phyloP scores from a whole-genome alignment of 2,329 filamentous ascomycete genomes.

The Colletotrichum navitas region DNA sequence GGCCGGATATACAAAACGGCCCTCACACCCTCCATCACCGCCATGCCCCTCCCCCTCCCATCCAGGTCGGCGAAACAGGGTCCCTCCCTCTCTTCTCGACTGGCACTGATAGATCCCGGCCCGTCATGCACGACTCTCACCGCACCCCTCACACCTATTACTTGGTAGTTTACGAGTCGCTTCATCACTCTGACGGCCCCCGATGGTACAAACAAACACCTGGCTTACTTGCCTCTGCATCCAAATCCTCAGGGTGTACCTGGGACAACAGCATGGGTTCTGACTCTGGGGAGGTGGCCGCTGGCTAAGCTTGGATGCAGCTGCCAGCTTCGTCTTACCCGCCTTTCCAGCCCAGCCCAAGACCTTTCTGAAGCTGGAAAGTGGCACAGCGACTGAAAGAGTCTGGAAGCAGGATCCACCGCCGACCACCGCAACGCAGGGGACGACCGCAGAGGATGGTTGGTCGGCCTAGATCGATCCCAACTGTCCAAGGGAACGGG shows the following conservation, averaged over 20 bases:
- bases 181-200: slow-evolving; percentile 2
- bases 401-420: slow-evolving; percentile 30
- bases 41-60: background rate
- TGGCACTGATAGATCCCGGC: slow-evolving; percentile 28
- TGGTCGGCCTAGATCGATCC: background rate
- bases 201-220: background rate
- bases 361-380: background rate
- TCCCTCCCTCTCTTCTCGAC: slow-evolving; percentile 32
- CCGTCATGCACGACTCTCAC: slow-evolving; percentile 24
- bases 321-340: slow-evolving; percentile 9
- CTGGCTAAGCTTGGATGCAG: slow-evolving; percentile 6
- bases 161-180: background rate
- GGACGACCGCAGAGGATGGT: background rate
- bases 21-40: slow-evolving; percentile 10
- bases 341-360: slow-evolving; percentile 6
- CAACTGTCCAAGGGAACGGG: background rate
- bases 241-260: background rate
- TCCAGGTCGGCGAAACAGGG: slow-evolving; percentile 35
- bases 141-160: slow-evolving; percentile 12
- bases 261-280: slow-evolving; percentile 1
- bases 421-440: slow-evolving; percentile 4
- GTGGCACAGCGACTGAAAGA: slow-evolving; percentile 15
- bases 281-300: background rate
- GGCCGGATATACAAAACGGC: slow-evolving; percentile 34
- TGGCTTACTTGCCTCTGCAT: background rate